phyloP scores from a whole-genome alignment of 2,329 filamentous ascomycete species.

The Botryotinia convoluta region DNA sequence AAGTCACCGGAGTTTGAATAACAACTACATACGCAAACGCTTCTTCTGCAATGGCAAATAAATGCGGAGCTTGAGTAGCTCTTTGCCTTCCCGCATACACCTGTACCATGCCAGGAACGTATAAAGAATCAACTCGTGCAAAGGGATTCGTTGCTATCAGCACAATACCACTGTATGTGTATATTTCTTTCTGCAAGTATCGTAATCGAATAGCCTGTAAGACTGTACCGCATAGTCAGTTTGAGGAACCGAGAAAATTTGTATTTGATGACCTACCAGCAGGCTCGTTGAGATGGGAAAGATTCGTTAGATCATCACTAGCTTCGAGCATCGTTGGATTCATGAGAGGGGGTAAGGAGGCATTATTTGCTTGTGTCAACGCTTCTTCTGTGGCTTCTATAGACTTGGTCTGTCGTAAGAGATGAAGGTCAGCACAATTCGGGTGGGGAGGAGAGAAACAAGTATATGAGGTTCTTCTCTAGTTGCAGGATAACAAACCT shows the following conservation, averaged over 20 bases:
- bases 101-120: constrained; percentile 99
- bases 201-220: constrained; percentile 95
- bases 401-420: constrained; percentile 62
- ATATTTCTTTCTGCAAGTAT: constrained; percentile 98
- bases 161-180: constrained; percentile 98
- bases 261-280: constrained; percentile 64
- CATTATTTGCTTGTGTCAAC: constrained; percentile 73
- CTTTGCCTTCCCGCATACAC: constrained; percentile 97
- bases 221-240: constrained; percentile 53
- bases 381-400: constrained; percentile 75
- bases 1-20: constrained; percentile 9
- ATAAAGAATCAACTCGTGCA: constrained; percentile 93
- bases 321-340: constrained; percentile 98
- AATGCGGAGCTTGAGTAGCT: constrained; percentile 92
- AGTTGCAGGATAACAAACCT: constrained; percentile 56
- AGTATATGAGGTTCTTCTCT: constrained; percentile 12
- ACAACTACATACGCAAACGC: constrained; percentile 76
- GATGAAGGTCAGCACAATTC: constrained; percentile 31
- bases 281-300: constrained; percentile 97
- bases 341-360: constrained; percentile 87
- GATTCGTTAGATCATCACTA: constrained; percentile 94
- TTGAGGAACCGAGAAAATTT: neutral
- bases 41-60: constrained; percentile 98
- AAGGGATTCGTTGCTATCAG: constrained; percentile 98
- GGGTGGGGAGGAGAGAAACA: constrained; percentile 12